Evolutionary conservation across 2,329 filamentous ascomycete species (phyloP).

Genomic region (Trichoderma sp.): DNA sequence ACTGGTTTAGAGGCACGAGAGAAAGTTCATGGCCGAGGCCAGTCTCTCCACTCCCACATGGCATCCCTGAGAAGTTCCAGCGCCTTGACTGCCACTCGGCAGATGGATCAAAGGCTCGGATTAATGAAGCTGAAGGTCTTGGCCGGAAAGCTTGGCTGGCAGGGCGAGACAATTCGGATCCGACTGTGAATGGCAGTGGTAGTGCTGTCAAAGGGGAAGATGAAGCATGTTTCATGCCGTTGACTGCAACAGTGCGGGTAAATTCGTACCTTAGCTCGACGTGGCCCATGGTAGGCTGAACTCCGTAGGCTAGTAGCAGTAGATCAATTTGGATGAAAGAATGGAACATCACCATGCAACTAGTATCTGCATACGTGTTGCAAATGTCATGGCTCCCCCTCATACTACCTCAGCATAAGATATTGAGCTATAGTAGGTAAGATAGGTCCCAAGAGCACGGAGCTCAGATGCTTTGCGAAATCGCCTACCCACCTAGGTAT

Average conservation of each 20-base stretch:
- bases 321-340: too few species aligned
- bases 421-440: too few species aligned
- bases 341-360: too few species aligned
- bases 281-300: too few species aligned
- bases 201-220: neutral
- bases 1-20: too few species aligned
- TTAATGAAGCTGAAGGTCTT: conserved; percentile 14
- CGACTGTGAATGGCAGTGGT: neutral
- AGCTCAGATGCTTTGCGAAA: too few species aligned
- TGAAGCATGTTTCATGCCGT: neutral
- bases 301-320: too few species aligned
- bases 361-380: too few species aligned
- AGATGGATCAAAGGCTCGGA: neutral
- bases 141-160: conserved; percentile 20
- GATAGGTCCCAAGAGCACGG: too few species aligned
- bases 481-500: too few species aligned
- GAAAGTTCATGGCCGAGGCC: neutral
- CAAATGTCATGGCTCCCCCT: too few species aligned
- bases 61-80: conserved; percentile 15
- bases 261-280: neutral
- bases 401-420: too few species aligned
- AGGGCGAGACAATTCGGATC: conserved; percentile 14
- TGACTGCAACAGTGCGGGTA: neutral
- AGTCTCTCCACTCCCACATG: conserved; percentile 19
- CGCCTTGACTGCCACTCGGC: conserved; percentile 23